Conservation (phyloP, 768 basidiomycete genomes). For the Chalciporus pseudorubinellus region DNA sequence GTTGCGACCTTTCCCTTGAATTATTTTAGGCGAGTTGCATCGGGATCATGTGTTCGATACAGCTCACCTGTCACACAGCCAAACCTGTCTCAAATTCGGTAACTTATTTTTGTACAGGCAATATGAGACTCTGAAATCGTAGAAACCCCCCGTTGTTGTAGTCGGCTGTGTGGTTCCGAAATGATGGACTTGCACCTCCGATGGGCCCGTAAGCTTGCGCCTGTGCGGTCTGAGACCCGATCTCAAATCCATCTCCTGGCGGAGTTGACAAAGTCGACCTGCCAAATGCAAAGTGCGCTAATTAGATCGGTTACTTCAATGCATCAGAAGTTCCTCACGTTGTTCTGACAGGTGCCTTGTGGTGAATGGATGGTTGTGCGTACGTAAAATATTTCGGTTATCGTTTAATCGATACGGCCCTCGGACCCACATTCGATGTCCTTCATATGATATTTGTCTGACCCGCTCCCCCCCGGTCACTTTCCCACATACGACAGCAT, state of each 20-base stretch:
- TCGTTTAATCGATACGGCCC: slow-evolving; percentile 37
- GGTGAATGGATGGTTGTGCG: slow-evolving; percentile 26
- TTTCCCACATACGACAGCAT: slow-evolving; percentile 38
- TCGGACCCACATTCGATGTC: slow-evolving; percentile 33
- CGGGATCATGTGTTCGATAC: slow-evolving; percentile 7
- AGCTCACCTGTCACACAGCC: slow-evolving; percentile 21
- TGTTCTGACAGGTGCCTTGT: slow-evolving; percentile 34
- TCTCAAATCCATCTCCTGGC: slow-evolving; percentile 25
- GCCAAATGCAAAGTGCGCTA: slow-evolving; percentile 35
- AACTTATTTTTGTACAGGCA: slow-evolving; percentile 19
- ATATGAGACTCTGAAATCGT: slow-evolving; percentile 23
- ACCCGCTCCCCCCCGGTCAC: slow-evolving; percentile 27
- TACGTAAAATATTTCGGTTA: slow-evolving; percentile 38
- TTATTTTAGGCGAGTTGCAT: slow-evolving; percentile 28
- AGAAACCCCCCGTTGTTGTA: slow-evolving; percentile 26
- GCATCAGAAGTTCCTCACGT: slow-evolving; percentile 27
- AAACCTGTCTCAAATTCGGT: slow-evolving; percentile 15
- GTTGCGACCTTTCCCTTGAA: slow-evolving; percentile 8
- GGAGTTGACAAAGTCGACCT: slow-evolving; percentile 30
- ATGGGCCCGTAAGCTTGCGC: slow-evolving; percentile 16
- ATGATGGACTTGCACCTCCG: slow-evolving; percentile 25
- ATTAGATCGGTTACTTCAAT: slow-evolving; percentile 31
- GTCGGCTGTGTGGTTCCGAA: slow-evolving; percentile 18
- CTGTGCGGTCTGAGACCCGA: slow-evolving; percentile 27
- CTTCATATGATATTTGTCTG: slow-evolving; percentile 32